phyloP scores from a whole-genome alignment of 176 grass and related monocot species.

The Carex parvula region DNA sequence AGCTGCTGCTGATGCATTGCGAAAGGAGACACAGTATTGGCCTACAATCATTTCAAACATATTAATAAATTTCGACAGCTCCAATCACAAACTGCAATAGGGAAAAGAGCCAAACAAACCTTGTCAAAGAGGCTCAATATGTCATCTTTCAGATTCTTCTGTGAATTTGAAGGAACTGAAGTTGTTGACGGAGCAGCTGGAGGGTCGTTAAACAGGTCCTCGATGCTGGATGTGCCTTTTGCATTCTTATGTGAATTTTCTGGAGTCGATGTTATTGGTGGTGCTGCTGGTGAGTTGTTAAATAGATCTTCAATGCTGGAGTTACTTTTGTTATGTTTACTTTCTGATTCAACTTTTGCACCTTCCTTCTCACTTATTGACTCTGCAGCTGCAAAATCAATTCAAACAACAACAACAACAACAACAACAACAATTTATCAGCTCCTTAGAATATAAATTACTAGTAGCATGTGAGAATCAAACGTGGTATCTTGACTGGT shows the following conservation, averaged over 20 bases:
- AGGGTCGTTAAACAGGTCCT: constrained; percentile 36
- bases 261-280: not conserved
- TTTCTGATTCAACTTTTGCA: constrained; percentile 17
- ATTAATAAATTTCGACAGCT: not conserved
- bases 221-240: constrained; percentile 20
- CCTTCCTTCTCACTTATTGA: constrained; percentile 20
- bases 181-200: not conserved
- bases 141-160: constrained; percentile 39
- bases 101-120: constrained; percentile 23
- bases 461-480: not conserved
- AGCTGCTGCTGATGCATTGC: constrained; percentile 40
- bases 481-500: not conserved
- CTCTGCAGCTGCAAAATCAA: constrained; percentile 39
- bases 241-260: constrained; percentile 25
- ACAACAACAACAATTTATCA: not conserved
- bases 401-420: not conserved
- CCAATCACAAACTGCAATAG: not conserved
- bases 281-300: constrained; percentile 16
- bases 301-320: constrained; percentile 34
- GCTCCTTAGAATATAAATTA: not conserved
- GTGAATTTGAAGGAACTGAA: constrained; percentile 2
- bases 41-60: constrained; percentile 27
- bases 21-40: constrained; percentile 39
- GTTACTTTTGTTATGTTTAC: constrained; percentile 16
- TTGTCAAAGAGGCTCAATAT: constrained; percentile 56